Evolutionary conservation across 1,139 yeast species (phyloP), one percentile per base, ranked within the genome.

Genomic region (Candida buenavistaensis): DNA sequence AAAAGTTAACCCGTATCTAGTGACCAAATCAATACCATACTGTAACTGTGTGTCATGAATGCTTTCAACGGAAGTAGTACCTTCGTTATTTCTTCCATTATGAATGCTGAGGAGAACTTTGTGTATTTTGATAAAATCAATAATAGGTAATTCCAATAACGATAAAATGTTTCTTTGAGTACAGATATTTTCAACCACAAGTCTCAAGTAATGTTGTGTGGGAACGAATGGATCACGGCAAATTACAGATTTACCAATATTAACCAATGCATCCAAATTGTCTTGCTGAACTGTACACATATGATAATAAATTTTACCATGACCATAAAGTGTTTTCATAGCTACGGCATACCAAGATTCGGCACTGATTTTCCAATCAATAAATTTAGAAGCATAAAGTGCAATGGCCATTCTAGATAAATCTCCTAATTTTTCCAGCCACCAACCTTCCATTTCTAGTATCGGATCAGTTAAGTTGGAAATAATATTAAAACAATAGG

Each of bases 201-300:
- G 68, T 47, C 83, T 70, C 55, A 84, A 68, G 51, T 84, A 84
- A 49, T 82, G 89, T 39, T 77, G 81, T 3, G 92, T 82, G 20
- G 94, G 94, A 5, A 82, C 88, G 58, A 84, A 84, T 6, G 90
- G 88, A 54, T 84, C 92, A 42, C 84, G 75, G 50, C 90, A 83
- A 38, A 80, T 75, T 7, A 84, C 90, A 27, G 86, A 76, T 54
- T 83, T 84, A 9, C 92, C 90, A 24, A 84, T 75, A 46, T 83
- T 82, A 35, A 82, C 88, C 44, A 84, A 72, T 1, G 92, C 90
- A 56, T 83, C 90, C 45, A 84, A 60, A 46, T 83, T 82, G 54
- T 84, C 89, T 55, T 80, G 84, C 52, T 84, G 90, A 3, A 84
- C 92, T 0, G 94, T 83, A 36, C 90, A 83, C 78, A 82, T 81